Evolutionary conservation across 2,329 filamentous ascomycete species (phyloP), one percentile per base, ranked within the genome.

Genomic region (Hypoxylon rubiginosum): DNA sequence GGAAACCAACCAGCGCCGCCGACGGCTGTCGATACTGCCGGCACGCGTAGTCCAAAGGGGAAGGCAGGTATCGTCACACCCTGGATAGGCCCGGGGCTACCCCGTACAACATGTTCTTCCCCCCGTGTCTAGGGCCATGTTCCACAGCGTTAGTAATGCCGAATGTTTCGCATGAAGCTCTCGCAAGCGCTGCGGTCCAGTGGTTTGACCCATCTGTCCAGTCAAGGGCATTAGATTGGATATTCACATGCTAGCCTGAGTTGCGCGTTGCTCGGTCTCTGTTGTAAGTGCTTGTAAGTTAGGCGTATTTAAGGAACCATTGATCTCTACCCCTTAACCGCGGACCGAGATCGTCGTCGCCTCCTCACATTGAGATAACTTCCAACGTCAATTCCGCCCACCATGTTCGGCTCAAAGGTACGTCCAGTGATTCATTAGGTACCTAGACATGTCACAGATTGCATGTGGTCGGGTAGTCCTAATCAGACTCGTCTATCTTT

Each of bases 351-450:
- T 45, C 52, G 39, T 41, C 21, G 30, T 28, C 39, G 39, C 36
- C 43, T 21, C 59, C 54, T 41, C 21, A 11, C 46, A 21, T 43
- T 30, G 11, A 58, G 36, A 26, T 11, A 43, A 21, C 19, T 21
- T 48, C 13, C 19, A 49, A 9, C 48, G 36, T 30, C 32, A 15
- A 52, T 34, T 30, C 43, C 21, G 41, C 61, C 58, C 62, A 68
- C 52, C 62, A 71, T 71, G 69, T 64, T 71, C 39, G 67, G 69
- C 62, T 63, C 41, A 19, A 71, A 71, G 67, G 69, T 70, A 62
- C 34, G 60, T 52, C 26, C n/a, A 17, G 46, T 49, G 39, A 53
- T 51, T 64, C 43, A 8, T 34, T 36, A 36, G 13, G 11, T 54
- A 9, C 36, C 28, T 43, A n/a, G 3, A 53, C 48, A 34, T 64